phyloP scores from a whole-genome alignment of 257 asterid genomes.

The Lantana camara region DNA sequence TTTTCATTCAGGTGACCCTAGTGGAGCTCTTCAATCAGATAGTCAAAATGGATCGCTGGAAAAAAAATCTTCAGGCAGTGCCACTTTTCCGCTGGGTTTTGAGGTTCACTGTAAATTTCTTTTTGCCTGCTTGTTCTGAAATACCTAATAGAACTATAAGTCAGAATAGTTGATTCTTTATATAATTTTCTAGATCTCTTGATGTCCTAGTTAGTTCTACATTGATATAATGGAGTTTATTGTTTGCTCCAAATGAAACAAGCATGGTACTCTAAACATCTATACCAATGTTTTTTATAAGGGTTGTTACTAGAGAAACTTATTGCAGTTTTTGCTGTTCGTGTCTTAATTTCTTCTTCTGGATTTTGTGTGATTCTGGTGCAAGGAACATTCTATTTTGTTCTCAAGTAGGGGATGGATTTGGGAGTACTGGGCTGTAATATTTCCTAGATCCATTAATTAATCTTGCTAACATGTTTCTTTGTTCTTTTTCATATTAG shows the following conservation, averaged over 20 bases:
- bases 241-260: not conserved
- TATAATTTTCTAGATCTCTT: not conserved
- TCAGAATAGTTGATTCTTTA: not conserved
- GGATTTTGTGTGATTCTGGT: too few relatives aligned
- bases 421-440: too few relatives aligned
- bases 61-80: conserved; percentile 34
- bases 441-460: too few relatives aligned
- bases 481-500: too few relatives aligned
- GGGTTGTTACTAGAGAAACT: not conserved
- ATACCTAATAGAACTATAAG: not conserved
- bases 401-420: too few relatives aligned
- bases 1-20: conserved; percentile 37
- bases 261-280: not conserved
- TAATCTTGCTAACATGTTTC: not conserved
- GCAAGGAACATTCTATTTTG: too few relatives aligned
- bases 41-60: conserved; percentile 37
- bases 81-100: conserved; percentile 56
- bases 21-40: conserved; percentile 56
- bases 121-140: not conserved
- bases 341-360: too few relatives aligned
- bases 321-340: too few relatives aligned
- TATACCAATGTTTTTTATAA: not conserved
- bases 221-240: conserved; percentile 6
- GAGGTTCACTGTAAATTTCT: conserved; percentile 42
- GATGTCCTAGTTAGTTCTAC: not conserved